phyloP scores from a whole-genome alignment of 1,284 basidiomycete species.

The Clitocybe nebularis region DNA sequence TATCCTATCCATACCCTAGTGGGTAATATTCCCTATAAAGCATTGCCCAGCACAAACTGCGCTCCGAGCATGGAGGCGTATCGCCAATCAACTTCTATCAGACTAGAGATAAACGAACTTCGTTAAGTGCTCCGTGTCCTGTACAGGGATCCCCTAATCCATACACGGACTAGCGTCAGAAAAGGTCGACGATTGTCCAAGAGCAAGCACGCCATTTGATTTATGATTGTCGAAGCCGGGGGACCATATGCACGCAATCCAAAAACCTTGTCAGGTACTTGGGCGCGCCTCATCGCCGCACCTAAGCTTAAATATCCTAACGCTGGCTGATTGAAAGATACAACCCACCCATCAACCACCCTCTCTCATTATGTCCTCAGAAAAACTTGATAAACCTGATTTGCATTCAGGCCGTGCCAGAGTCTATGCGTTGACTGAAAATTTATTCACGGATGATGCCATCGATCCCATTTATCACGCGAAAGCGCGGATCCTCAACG shows the following conservation, averaged over 20 bases:
- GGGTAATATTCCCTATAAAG: too few species aligned
- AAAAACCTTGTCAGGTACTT: not conserved
- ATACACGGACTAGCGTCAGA: too few species aligned
- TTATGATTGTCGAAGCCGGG: not conserved
- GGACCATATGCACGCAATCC: not conserved
- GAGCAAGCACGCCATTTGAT: conserved; percentile 1
- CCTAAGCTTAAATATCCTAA: not conserved
- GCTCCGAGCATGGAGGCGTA: too few species aligned
- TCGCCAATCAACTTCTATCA: too few species aligned
- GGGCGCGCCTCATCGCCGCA: not conserved
- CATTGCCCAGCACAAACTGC: too few species aligned
- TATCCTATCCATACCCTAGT: too few species aligned
- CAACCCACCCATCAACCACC: not conserved
- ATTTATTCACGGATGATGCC: conserved; percentile 28
- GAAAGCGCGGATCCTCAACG: conserved; percentile 60
- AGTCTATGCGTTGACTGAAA: conserved; percentile 7
- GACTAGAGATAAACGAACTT: too few species aligned
- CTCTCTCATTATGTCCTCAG: not conserved
- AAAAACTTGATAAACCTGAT: not conserved
- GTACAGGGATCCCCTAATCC: too few species aligned
- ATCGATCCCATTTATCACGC: conserved; percentile 62
- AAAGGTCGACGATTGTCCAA: not conserved
- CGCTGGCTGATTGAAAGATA: not conserved
- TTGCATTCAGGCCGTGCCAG: not conserved
- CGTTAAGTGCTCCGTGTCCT: too few species aligned